phyloP scores from a whole-genome alignment of 345 rosid genomes.

The Camelina laxa region DNA sequence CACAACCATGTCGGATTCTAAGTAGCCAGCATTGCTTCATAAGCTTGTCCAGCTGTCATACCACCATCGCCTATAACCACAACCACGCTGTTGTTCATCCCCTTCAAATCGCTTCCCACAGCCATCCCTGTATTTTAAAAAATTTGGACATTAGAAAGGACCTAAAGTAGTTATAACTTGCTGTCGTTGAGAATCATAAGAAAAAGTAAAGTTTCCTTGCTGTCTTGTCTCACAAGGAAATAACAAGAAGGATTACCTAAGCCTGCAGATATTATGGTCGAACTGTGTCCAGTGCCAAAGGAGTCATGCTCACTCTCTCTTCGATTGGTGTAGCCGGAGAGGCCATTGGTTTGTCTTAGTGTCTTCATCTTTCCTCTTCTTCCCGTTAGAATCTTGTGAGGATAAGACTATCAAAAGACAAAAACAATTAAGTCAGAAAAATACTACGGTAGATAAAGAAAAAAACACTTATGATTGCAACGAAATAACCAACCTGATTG shows the following conservation, averaged over 20 bases:
- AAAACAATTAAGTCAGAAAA: neutral
- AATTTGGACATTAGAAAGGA: neutral
- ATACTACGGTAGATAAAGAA: neutral
- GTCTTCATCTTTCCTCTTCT: neutral
- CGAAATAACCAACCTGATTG: constrained; percentile 56
- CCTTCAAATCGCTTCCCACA: constrained; percentile 35
- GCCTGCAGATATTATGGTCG: constrained; percentile 6
- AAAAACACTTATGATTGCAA: neutral
- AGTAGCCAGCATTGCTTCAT: constrained; percentile 92
- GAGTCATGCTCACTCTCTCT: constrained; percentile 5
- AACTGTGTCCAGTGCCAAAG: neutral
- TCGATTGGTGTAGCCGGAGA: neutral
- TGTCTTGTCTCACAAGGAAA: neutral
- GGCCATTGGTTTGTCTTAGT: neutral
- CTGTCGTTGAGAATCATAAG: too few relatives aligned
- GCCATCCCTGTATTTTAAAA: constrained; percentile 52
- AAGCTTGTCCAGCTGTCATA: constrained; percentile 97
- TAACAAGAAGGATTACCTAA: neutral
- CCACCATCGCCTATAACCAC: constrained; percentile 79
- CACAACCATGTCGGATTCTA: constrained; percentile 73
- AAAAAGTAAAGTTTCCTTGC: neutral
- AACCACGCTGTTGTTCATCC: constrained; percentile 59
- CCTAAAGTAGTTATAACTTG: neutral
- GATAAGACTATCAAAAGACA: neutral
- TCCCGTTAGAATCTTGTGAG: constrained; percentile 8